Conservation (phyloP, 2,329 filamentous ascomycete genomes). For the Fusarium liriodendri region DNA sequence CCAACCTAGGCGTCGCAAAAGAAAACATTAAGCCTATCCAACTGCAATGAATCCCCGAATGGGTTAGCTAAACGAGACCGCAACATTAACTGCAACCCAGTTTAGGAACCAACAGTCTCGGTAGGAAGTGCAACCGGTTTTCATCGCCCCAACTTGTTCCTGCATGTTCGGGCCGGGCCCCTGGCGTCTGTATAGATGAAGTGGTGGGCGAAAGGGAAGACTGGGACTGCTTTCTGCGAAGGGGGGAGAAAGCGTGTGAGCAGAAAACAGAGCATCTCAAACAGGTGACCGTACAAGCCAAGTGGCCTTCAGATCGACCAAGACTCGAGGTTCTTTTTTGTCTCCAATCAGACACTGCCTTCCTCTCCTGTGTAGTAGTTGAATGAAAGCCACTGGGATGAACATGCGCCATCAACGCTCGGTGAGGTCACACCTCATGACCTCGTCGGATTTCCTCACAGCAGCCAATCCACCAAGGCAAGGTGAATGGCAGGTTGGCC, state of each 20-base stretch:
- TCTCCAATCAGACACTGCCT: background rate
- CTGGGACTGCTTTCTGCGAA: background rate
- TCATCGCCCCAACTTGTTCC: conserved; percentile 25
- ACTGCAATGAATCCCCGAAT: background rate
- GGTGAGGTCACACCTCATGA: background rate
- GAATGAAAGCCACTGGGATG: background rate
- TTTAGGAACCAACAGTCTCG: background rate
- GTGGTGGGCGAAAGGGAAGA: background rate
- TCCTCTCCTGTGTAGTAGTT: background rate
- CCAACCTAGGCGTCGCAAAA: background rate
- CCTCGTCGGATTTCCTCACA: too few species aligned
- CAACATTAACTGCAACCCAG: background rate
- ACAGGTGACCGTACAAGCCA: background rate
- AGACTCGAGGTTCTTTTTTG: background rate
- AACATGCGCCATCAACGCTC: background rate
- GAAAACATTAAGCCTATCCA: conserved; percentile 7
- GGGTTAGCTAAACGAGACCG: background rate
- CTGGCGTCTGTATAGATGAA: conserved; percentile 6
- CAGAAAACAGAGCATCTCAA: background rate
- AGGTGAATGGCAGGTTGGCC: background rate
- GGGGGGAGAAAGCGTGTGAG: background rate
- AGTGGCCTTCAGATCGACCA: background rate
- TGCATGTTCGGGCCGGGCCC: conserved; percentile 28
- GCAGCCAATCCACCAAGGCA: background rate
- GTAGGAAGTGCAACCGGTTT: conserved; percentile 8